phyloP scores from a whole-genome alignment of 352 stramenopile genomes.

The Phytopythium helicoides region DNA sequence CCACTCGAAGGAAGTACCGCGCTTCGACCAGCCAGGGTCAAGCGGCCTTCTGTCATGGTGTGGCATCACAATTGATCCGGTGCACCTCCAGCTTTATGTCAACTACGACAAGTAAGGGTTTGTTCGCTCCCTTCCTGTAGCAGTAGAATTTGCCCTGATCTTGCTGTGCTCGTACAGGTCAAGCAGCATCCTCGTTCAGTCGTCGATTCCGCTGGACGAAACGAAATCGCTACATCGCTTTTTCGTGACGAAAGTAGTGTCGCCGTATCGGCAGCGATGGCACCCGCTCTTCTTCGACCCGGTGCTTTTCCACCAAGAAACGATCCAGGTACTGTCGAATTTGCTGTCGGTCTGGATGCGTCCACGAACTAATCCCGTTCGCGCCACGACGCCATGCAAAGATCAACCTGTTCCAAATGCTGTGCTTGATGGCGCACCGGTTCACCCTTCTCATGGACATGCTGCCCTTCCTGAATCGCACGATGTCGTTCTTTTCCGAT shows the following conservation, averaged over 20 bases:
- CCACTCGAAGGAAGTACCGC: constrained; percentile 8
- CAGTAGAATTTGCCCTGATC: not conserved
- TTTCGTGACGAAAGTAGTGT: constrained; percentile 66
- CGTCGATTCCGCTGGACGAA: constrained; percentile 59
- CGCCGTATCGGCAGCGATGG: constrained; percentile 64
- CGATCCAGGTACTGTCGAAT: constrained; percentile 47
- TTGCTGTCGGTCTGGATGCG: too few species aligned
- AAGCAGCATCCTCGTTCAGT: constrained; percentile 27
- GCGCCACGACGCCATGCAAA: constrained; percentile 3
- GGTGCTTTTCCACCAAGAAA: constrained; percentile 28
- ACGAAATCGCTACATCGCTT: constrained; percentile 43
- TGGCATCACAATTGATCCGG: constrained; percentile 63
- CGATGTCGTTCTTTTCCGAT: constrained; percentile 40
- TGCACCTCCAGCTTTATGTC: constrained; percentile 52
- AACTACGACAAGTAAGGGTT: constrained; percentile 75
- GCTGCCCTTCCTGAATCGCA: constrained; percentile 45
- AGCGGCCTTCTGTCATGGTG: constrained; percentile 51
- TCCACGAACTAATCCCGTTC: too few species aligned
- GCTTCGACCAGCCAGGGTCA: constrained; percentile 13
- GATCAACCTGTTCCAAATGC: constrained; percentile 65
- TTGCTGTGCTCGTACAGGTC: constrained; percentile 14
- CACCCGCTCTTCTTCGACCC: constrained; percentile 66
- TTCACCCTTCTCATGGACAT: constrained; percentile 54
- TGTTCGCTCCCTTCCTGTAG: not conserved
- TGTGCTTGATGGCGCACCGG: constrained; percentile 41